Base-by-base conservation (phyloP, 331 rosid genomes). In the Cydonia oblonga region DNA sequence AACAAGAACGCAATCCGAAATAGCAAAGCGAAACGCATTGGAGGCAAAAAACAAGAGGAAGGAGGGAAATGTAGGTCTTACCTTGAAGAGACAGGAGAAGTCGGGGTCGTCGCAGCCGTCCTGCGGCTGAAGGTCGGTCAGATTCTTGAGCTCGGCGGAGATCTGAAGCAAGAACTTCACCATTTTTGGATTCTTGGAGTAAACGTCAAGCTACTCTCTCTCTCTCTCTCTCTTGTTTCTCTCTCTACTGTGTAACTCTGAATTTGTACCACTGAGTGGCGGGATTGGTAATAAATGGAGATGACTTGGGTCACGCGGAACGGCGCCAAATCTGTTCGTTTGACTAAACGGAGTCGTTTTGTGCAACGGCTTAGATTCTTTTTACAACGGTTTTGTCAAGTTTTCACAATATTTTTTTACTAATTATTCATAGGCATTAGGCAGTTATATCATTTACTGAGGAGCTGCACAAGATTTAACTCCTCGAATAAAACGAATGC, bases 81-180 rank as follows among this genome's bases (percentile, higher is more conserved):
- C 98, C 95, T 93, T 93, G 87, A 93, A 91, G 81, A 89, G 76
- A 82, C 80, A 91, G 66, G 95, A 24, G 87, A 91, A 93, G 61
- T 91, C 59, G 23, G 96, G 85, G 16, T 91, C 98, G 33, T 91
- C 91, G 84, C 92, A 88, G 62, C 98, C 97, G 69, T 72, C 91
- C 74, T 89, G 89, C 7, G 98, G 98, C 85, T 90, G 84, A 60
- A 93, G 96, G 76, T 86, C 70, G 20, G 92, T 87, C 62, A 93
- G 92, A 60, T 89, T 85, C 71, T 93, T 92, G 49, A 93, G 96
- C 2, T 87, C 87, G 4, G 87, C 95, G 19, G 66, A 70, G 81
- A 93, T 89, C 95, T 62, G 79, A 52, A 93, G 80, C 84, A 80
- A 30, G 75, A 56, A 89, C 57, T 82, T 84, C 92, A 90, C 98